A percentile compares a stretch with the other conserved stretches of the same genome.
Conservation (phyloP, 306 rosid genomes). For the Dicorynia guianensis region DNA sequence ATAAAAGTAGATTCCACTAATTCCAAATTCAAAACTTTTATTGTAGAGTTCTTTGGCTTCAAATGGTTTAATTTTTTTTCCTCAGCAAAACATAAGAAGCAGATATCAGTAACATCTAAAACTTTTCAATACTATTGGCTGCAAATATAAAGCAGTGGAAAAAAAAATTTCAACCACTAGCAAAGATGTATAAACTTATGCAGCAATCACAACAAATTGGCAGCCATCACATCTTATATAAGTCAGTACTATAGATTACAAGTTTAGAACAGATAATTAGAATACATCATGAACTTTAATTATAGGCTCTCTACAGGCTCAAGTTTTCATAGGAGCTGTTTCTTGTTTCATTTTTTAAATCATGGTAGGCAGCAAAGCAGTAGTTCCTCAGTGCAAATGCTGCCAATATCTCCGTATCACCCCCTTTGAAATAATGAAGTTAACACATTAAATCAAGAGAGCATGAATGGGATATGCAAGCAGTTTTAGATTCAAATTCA, state of each 20-base stretch:
- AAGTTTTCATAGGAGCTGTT: constrained; percentile 8
- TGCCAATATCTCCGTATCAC: not conserved
- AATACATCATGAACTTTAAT: not conserved
- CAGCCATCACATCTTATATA: not conserved
- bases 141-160: not conserved
- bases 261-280: not conserved
- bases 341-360: not conserved
- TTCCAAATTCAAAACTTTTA: constrained; percentile 20
- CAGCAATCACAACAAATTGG: not conserved
- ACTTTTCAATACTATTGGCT: not conserved
- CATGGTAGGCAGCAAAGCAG: constrained; percentile 21
- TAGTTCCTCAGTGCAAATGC: constrained; percentile 8
- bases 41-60: not conserved
- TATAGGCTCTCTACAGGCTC: constrained; percentile 5
- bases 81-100: not conserved
- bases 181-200: not conserved
- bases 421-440: constrained; percentile 6
- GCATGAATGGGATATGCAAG: not conserved
- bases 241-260: not conserved
- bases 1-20: not conserved
- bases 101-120: not conserved
- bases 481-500: no score
- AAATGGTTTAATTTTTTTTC: constrained; percentile 10
- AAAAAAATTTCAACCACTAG: not conserved
- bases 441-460: not conserved